Evolutionary conservation across 176 grass and related monocot genomes (phyloP), one percentile per base, ranked within the genome.

Genomic region (Calamus simplicifolius): DNA sequence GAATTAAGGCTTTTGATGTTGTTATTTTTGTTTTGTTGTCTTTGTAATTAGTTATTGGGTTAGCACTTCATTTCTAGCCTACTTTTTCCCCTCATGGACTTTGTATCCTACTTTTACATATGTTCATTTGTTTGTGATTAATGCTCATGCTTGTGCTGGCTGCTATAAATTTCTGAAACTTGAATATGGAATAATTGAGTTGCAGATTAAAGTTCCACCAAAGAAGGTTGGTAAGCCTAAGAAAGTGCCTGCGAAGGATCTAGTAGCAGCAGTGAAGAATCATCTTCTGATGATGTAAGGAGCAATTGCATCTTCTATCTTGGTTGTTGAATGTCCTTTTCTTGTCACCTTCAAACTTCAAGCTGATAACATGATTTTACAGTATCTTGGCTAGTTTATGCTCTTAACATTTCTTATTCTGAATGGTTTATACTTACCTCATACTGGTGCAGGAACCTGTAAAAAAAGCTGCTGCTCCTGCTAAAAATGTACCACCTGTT

Each of bases 211-310:
- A 77, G 75, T 81, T 21, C 57, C 54, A 14, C 50, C 75, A 3
- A 85, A 78, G 68, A 91, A 97, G 78, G 48, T 48, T 53, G 29
- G 55, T 12, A 82, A 80, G 63, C 49, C 63, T 50, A 62, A 69
- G 18, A 82, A 77, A 29, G 53, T 18, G 50, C 25, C 61, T 53
- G 66, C 75, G 29, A 49, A 97, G 26, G 73, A 38, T 70, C 93
- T 64, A 72, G 64, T 15, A 88, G 80, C 1, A 81, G 76, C 67
- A 70, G 58, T 66, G 87, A 82, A 2, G 75, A 66, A 30, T 78
- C 75, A 54, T 88, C 89, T 29, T 84, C 77, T 69, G 83, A 97
- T 52, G 87, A 91, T 80, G 93, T 97, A 88, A 59, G 18, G 17
- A 12, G 12, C 14, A 25, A 16, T 51, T 2, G 10, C 43, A 16